Base-by-base conservation (phyloP, 2,329 filamentous ascomycete genomes). In the Xylariaceae sp. region DNA sequence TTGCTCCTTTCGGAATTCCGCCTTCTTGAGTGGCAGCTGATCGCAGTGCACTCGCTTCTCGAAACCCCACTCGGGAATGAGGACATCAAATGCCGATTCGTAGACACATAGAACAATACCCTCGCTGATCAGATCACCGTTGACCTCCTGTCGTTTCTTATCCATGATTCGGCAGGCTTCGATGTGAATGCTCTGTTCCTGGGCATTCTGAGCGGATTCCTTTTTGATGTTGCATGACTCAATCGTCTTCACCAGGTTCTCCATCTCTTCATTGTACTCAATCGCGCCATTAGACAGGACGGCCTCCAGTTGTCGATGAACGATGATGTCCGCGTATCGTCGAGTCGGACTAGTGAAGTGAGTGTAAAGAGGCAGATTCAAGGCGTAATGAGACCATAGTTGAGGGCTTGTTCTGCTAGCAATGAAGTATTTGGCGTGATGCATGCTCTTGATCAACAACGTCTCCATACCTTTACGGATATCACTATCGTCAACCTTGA, bases 11-110 rank as follows among this genome's bases (percentile, higher is more conserved):
- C 95, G 87, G 77, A 94, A 99, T 73, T 99, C 94, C n/a, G 94
- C 94, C 82, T 99, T 99, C 84, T 97, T 93, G 67, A 99, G 80
- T 35, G 94, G 94, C 72, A 99, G 82, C 79, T 99, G 94, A 72
- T 99, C 94, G 73, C 94, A 99, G 77, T 99, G 94, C 55, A 99
- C 94, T 65, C 94, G 90, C 85, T 99, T 99, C 81, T 99, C 94
- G 67, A 99, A 97, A 66, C 94, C 94, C 80, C 92, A 99, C 73
- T 99, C 92, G 4, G 94, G 94, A 73, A 99, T 97, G 64, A 99
- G 83, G 49, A 99, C 91, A 74, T 99, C 94, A 73, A 99, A 99
- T 17, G 94, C 94, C 34, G 94, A 97, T 76, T 99, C 94, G 75
- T 99, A 99, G 37, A 99, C 94, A 72, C 91, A 96, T 58, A 99